A percentile compares a stretch with the other conserved stretches of the same genome.
phyloP scores from a whole-genome alignment of 176 grass and related monocot species.

The Triticum turgidum region DNA sequence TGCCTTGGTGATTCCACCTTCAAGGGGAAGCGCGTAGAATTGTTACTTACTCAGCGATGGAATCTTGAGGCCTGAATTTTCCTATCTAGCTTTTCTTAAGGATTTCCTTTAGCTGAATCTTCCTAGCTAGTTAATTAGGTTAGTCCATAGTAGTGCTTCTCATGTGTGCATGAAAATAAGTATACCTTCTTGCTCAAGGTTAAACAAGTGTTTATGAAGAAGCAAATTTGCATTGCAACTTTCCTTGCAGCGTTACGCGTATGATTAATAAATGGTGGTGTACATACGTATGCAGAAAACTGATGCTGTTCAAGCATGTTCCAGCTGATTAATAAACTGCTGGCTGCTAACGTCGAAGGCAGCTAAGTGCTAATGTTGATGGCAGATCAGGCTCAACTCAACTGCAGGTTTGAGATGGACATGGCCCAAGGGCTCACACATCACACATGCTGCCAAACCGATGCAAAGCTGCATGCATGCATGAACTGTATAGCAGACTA shows the following conservation, averaged over 20 bases:
- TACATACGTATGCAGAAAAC: neutral
- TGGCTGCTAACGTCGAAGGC: too few species aligned
- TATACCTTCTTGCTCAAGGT: neutral
- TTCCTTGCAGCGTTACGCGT: neutral
- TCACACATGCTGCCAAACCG: too few species aligned
- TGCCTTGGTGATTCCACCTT: neutral
- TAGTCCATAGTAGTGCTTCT: neutral
- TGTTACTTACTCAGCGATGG: neutral
- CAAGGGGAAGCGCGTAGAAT: neutral
- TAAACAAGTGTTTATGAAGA: neutral
- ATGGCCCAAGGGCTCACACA: too few species aligned
- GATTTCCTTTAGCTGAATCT: neutral
- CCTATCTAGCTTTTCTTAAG: too few species aligned
- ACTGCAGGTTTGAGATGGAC: too few species aligned
- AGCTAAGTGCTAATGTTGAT: too few species aligned
- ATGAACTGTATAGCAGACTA: too few species aligned
- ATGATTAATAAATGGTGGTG: neutral
- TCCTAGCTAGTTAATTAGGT: neutral
- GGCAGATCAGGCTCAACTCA: too few species aligned
- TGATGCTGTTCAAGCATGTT: neutral
- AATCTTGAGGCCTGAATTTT: neutral
- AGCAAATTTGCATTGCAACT: neutral
- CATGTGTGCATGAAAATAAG: too few species aligned
- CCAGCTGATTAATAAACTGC: too few species aligned
- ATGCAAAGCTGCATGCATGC: too few species aligned